phyloP scores from a whole-genome alignment of 164 flowering plant genomes.

The Litsea cubeba region DNA sequence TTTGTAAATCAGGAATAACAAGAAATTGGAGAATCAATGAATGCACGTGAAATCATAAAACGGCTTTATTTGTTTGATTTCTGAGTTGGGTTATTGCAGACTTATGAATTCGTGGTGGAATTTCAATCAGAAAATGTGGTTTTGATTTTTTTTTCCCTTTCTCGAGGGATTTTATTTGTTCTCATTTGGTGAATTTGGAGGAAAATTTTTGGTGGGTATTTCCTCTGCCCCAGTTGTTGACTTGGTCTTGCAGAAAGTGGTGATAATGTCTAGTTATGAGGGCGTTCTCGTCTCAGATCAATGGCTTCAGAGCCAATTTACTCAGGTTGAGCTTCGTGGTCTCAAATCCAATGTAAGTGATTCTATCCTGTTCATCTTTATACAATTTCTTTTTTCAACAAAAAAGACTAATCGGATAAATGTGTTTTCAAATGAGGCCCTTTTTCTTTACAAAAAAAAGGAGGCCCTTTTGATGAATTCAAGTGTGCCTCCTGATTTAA shows the following conservation, averaged over 20 bases:
- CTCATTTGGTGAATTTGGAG: conserved; percentile 6
- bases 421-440: no score
- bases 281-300: conserved; percentile 73
- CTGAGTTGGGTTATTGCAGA: conserved; percentile 2
- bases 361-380: neutral
- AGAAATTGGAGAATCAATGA: conserved; percentile 1
- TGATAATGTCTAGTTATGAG: conserved; percentile 54
- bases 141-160: neutral
- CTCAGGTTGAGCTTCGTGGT: conserved; percentile 67
- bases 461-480: no score
- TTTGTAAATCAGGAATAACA: neutral
- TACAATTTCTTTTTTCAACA: neutral
- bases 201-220: neutral
- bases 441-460: no score
- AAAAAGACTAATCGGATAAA: no score
- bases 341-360: conserved; percentile 56
- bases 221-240: conserved; percentile 1
- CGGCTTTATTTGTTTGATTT: neutral
- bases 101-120: neutral
- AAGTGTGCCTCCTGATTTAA: no score
- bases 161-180: conserved; percentile 1
- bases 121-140: conserved; percentile 14
- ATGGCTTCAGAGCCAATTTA: conserved; percentile 81
- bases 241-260: neutral
- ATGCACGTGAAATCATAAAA: conserved; percentile 4